A percentile compares a stretch with the other conserved stretches of the same genome.
Evolutionary conservation across 176 grass and related monocot species (phyloP).

Genomic region (Cenchrus americanus): DNA sequence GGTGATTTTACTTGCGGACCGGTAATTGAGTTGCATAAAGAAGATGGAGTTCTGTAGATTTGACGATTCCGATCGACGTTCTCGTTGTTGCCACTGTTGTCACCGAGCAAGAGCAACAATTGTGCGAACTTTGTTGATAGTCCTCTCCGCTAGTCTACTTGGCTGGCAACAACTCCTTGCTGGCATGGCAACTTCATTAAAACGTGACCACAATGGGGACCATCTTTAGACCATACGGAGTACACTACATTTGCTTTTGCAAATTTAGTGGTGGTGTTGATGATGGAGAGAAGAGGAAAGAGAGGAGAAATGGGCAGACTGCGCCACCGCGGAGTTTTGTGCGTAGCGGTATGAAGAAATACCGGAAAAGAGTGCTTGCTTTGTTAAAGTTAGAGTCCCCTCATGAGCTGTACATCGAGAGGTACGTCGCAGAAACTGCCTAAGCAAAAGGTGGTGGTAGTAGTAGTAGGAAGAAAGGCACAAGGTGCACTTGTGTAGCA

Average conservation of each 20-base stretch:
- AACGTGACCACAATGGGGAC: not conserved
- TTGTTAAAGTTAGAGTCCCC: slow-evolving; percentile 5
- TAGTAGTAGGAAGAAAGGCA: not conserved
- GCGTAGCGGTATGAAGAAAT: not conserved
- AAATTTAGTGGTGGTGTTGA: not conserved
- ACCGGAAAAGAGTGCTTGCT: not conserved
- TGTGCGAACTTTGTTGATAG: not conserved
- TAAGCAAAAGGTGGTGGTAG: too few relatives aligned
- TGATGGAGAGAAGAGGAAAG: slow-evolving; percentile 28
- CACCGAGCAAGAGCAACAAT: not conserved
- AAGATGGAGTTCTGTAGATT: not conserved
- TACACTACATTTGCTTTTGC: not conserved
- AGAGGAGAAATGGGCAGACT: slow-evolving; percentile 8
- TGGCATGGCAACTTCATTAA: not conserved
- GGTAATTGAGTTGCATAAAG: not conserved
- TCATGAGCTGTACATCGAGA: slow-evolving; percentile 1
- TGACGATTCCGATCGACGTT: not conserved
- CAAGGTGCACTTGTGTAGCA: not conserved
- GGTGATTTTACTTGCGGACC: not conserved
- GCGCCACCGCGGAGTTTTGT: not conserved
- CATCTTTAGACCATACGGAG: not conserved
- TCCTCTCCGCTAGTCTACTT: not conserved
- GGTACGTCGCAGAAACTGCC: too few relatives aligned
- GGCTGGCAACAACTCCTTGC: not conserved
- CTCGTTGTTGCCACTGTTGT: not conserved